Evolutionary conservation across 1,284 basidiomycete genomes (phyloP).

Genomic region (Coriolopsis trogii): DNA sequence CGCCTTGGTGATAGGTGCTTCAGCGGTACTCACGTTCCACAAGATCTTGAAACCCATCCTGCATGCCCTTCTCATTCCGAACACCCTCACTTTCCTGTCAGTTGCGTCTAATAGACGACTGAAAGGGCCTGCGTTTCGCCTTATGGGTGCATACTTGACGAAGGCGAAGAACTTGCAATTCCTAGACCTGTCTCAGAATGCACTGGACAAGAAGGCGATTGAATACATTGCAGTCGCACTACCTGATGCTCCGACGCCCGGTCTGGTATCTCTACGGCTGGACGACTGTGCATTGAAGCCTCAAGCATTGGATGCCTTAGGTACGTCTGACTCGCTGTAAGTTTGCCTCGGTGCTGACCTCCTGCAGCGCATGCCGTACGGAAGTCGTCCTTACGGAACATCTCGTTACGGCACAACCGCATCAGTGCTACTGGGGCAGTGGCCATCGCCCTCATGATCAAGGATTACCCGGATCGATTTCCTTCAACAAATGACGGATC

Average conservation of each 20-base stretch:
- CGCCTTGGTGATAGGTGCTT: not conserved
- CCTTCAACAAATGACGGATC: constrained; percentile 35
- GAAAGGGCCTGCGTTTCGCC: constrained; percentile 77
- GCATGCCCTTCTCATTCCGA: constrained; percentile 87
- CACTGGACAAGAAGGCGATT: constrained; percentile 81
- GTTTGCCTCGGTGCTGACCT: not conserved
- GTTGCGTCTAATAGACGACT: constrained; percentile 87
- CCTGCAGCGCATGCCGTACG: constrained; percentile 76
- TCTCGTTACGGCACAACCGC: constrained; percentile 85
- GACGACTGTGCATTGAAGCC: constrained; percentile 83
- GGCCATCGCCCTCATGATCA: constrained; percentile 92
- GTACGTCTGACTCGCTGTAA: constrained; percentile 41
- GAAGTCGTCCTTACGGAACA: constrained; percentile 80
- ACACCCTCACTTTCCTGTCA: constrained; percentile 81
- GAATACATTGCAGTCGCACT: constrained; percentile 83
- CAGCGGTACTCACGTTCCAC: not conserved
- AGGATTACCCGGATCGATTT: constrained; percentile 86
- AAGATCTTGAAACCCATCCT: constrained; percentile 88
- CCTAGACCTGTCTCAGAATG: constrained; percentile 88
- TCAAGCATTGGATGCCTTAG: constrained; percentile 74
- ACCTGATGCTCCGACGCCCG: constrained; percentile 52
- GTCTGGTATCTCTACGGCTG: constrained; percentile 77
- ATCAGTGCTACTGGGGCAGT: constrained; percentile 85
- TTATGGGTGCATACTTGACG: constrained; percentile 80
- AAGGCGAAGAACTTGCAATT: constrained; percentile 80